A percentile compares a stretch with the other conserved stretches of the same genome.
Evolutionary conservation across 257 asterid species (phyloP).

Genomic region (Apocynum venetum): DNA sequence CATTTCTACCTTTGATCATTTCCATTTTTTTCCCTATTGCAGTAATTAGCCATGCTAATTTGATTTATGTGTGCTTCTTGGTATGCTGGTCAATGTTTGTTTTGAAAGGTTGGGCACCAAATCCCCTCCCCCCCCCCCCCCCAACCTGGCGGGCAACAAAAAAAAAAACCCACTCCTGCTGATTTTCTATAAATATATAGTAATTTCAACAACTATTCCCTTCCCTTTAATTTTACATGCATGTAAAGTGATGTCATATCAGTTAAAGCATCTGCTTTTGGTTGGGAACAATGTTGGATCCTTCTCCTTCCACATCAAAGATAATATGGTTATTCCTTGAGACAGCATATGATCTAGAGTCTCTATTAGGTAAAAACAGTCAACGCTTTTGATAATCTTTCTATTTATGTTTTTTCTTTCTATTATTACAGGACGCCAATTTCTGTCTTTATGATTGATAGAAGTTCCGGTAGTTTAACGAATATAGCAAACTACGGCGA

Average conservation of each 20-base stretch:
- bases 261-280: background rate
- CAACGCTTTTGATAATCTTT: background rate
- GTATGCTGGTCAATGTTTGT: background rate
- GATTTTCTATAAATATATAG: background rate
- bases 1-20: background rate
- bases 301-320: background rate
- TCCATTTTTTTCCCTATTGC: background rate
- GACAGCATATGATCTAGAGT: background rate
- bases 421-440: conserved; percentile 59
- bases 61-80: background rate
- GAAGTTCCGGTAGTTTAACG: conserved; percentile 38
- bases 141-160: background rate
- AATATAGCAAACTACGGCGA: conserved; percentile 71
- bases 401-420: background rate
- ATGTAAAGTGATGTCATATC: background rate
- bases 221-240: background rate
- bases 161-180: too few species aligned
- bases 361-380: background rate
- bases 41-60: background rate
- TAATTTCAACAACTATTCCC: background rate
- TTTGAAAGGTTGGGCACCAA: background rate
- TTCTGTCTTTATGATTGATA: conserved; percentile 62
- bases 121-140: background rate
- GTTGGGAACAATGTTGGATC: background rate
- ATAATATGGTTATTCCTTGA: background rate